Evolutionary conservation across 129 eudicot genomes (phyloP), one percentile per base, ranked within the genome.

Genomic region (Flaveria linearis): DNA sequence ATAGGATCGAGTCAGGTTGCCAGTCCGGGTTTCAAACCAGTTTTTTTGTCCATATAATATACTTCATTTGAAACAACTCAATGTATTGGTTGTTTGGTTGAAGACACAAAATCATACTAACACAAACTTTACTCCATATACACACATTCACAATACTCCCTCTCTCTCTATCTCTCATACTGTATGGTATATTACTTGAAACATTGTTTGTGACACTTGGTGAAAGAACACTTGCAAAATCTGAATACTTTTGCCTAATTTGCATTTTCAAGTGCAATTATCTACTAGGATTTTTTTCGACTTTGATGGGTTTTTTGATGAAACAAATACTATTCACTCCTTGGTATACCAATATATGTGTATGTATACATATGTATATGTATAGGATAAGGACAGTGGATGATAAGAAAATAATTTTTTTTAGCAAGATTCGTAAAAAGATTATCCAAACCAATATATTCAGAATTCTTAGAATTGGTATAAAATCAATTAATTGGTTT

Each of bases 11-110:
- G 39, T 33, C 7, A 33, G 39, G 39, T 33, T 36, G 41, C 1
- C 7, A 5, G 41, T 36, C 0, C 7, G 6, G 39, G 0, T 36
- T 36, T 36, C 41, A 36, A 36, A 36, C 7, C 8, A 0, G 7
- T 36, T 4, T 36, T 33, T 36, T 36, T 4, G 7, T 5, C 8
- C 41, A 5, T 36, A 30, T 3, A 50, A 72, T 52, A 30, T 71
- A 22, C 43, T 71, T 64, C 52, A 53, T 20, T 72, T 80, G 83
- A 51, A 72, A 73, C 78, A 80, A 61, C 74, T 64, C 65, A 64
- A 64, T 51, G 39, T 73, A 72, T 80, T 64, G 74, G 60, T 62
- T 43, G 68, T 68, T 79, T 72, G 78, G 83, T 64, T 72, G 60
- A 41, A 65, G 78, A 79, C 78, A 72, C 67, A 72, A 72, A 72